Evolutionary conservation across 208 protist genomes (phyloP), one percentile per base, ranked within the genome.

Genomic region (Wallacemonas sp.): DNA sequence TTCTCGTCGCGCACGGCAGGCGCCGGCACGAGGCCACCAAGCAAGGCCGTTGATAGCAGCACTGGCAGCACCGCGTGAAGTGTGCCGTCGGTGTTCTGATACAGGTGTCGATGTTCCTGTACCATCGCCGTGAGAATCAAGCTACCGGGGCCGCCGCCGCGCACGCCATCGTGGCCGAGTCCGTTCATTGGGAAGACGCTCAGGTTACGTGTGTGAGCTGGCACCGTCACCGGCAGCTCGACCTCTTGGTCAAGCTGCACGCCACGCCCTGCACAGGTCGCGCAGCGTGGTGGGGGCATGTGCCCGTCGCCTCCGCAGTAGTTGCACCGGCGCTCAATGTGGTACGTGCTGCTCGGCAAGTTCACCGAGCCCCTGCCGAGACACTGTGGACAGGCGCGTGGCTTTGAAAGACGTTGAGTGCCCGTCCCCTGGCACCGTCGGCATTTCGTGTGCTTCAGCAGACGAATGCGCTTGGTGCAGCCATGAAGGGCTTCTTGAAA

Each of bases 321-420:
- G 26, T 72, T 71, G 60, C 92, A 97, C 26, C 63, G 37, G 13
- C 88, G 78, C 59, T 97, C 88, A 37, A 97, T 79, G 68, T 89
- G 82, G 66, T 95, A 97, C 4, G 87, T 94, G 34, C 83, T 88
- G 37, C 86, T 95, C 8, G 89, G 87, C 21, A 95, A 42, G 57
- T 79, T 45, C 36, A 66, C 63, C 4, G 70, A 74, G 24, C 92
- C 92, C 17, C 86, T 76, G 27, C 92, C 92, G 8, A 83, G 63
- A 55, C 92, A 97, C 68, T 93, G 83, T 45, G 89, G 83, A 45
- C 92, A 97, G 53, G 52, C 62, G 13, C 83, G 83, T 17, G 53
- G 46, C 33, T 63, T 75, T 21, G 65, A 70, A 26, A 78, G 58
- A 17, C 42, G 27, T 48, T 84, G 67, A 19, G 38, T 60, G 3